phyloP scores from a whole-genome alignment of 1,139 yeast species.

The Yamadazyma atmosphaerica region DNA sequence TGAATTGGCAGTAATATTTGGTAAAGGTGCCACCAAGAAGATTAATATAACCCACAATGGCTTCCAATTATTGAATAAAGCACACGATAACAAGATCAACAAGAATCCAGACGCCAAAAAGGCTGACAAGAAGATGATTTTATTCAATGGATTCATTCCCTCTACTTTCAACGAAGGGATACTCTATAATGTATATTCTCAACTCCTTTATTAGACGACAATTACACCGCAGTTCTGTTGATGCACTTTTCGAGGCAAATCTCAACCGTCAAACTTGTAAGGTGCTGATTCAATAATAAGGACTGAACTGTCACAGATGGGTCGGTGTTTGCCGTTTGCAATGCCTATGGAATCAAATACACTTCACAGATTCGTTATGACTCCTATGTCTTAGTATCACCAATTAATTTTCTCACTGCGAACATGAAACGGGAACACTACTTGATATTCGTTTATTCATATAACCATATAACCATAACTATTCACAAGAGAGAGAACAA shows the following conservation, averaged over 20 bases:
- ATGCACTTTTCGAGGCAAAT: too few species aligned
- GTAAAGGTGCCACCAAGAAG: conserved; percentile 71
- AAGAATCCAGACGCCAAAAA: conserved; percentile 73
- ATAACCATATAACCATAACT: not conserved
- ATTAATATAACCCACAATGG: conserved; percentile 68
- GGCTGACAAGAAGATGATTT: conserved; percentile 69
- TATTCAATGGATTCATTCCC: conserved; percentile 58
- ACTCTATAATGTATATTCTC: not conserved
- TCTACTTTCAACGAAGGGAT: too few species aligned
- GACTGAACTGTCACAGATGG: too few species aligned
- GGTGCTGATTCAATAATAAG: too few species aligned
- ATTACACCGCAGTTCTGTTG: too few species aligned
- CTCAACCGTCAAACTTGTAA: too few species aligned
- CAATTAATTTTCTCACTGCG: not conserved
- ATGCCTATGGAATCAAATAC: too few species aligned
- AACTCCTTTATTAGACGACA: too few species aligned
- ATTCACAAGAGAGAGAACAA: conserved; percentile 1
- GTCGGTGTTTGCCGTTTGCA: too few species aligned
- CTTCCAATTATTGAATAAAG: conserved; percentile 67
- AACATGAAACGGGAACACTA: too few species aligned
- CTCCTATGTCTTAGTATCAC: not conserved
- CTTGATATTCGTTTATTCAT: too few species aligned
- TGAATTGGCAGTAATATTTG: conserved; percentile 51
- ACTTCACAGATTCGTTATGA: too few species aligned
- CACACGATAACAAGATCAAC: conserved; percentile 71